phyloP scores from a whole-genome alignment of 305 asterid species.

The Solanum aculeatissimum region DNA sequence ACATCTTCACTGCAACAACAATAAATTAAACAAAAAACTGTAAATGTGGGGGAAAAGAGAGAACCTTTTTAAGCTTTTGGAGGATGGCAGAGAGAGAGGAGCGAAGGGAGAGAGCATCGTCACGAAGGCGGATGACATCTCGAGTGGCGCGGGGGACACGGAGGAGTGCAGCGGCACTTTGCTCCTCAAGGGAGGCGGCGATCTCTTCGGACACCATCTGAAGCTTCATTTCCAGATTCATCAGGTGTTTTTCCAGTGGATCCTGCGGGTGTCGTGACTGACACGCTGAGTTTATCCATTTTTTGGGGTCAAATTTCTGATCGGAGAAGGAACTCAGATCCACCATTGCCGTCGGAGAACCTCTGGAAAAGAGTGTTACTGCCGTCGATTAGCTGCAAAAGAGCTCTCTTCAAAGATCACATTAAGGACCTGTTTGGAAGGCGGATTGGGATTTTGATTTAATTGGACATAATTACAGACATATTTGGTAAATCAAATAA shows the following conservation, averaged over 20 bases:
- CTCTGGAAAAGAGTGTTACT: neutral
- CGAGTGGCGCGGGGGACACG: slow-evolving; percentile 97
- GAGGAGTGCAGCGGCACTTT: slow-evolving; percentile 78
- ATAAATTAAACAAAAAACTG: neutral
- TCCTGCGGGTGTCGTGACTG: slow-evolving; percentile 86
- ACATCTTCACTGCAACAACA: neutral
- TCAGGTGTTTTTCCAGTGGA: slow-evolving; percentile 75
- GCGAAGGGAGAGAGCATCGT: slow-evolving; percentile 77
- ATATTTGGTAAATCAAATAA: too few species aligned
- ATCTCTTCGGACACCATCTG: slow-evolving; percentile 95
- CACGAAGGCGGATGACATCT: slow-evolving; percentile 86
- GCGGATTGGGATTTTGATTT: too few species aligned
- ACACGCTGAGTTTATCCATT: slow-evolving; percentile 84
- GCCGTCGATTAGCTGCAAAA: too few species aligned
- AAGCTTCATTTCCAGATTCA: slow-evolving; percentile 98
- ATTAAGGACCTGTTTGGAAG: too few species aligned
- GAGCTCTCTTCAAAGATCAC: too few species aligned
- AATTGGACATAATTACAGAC: too few species aligned
- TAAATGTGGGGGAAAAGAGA: neutral
- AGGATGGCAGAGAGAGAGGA: slow-evolving; percentile 74
- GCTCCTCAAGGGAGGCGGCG: slow-evolving; percentile 92
- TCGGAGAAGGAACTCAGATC: slow-evolving; percentile 88
- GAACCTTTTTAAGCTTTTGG: slow-evolving; percentile 64
- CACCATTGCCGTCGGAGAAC: slow-evolving; percentile 52
- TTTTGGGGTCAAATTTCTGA: slow-evolving; percentile 88